Percentiles rank a stretch among this genome's conserved stretches.
Conservation (phyloP, 73 alveolate species). For the Diophrys sp. region DNA sequence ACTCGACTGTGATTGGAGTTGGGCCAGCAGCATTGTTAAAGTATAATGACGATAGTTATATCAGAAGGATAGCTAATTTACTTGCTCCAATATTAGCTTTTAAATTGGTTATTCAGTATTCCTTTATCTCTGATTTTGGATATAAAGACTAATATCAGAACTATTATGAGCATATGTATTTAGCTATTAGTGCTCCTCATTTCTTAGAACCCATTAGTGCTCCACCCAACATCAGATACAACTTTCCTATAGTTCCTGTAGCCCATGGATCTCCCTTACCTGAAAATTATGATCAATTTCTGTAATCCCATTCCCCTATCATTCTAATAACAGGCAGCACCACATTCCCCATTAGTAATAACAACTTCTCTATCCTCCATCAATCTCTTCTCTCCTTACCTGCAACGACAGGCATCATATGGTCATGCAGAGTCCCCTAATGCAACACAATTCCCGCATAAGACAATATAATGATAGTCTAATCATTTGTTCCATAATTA, state of each 20-base stretch:
- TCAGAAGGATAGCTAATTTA: not conserved
- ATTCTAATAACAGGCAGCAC: not conserved
- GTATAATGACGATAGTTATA: not conserved
- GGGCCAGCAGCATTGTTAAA: not conserved
- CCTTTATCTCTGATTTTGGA: not conserved
- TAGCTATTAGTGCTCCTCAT: not conserved
- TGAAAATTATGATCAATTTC: not conserved
- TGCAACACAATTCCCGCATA: not conserved
- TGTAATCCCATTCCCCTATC: too few relatives aligned
- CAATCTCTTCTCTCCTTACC: not conserved
- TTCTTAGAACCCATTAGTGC: not conserved
- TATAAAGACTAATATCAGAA: not conserved
- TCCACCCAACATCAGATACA: not conserved
- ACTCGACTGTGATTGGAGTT: not conserved
- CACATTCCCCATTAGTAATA: not conserved
- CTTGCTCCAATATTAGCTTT: not conserved
- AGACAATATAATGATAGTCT: not conserved
- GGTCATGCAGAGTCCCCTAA: not conserved
- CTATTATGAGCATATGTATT: not conserved
- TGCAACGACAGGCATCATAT: not conserved
- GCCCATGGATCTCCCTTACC: not conserved
- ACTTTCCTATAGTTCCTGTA: not conserved
- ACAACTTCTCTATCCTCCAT: too few relatives aligned
- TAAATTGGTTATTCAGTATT: not conserved
- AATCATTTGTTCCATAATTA: not conserved